phyloP scores from a whole-genome alignment of 768 basidiomycete species.

The Leccinum uliginosum region DNA sequence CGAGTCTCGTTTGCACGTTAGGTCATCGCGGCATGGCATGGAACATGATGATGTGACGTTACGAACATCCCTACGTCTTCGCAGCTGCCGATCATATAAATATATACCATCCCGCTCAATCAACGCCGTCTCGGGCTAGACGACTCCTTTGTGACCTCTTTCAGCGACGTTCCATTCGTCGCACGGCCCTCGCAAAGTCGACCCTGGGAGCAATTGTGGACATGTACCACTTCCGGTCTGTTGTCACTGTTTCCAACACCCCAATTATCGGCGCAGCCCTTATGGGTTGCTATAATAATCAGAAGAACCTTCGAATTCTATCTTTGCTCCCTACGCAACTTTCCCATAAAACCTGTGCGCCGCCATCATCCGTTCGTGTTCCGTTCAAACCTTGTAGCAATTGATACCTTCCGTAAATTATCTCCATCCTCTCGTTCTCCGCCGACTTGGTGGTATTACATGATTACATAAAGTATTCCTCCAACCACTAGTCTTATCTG shows the following conservation, averaged over 20 bases:
- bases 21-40: not conserved
- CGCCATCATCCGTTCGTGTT: conserved; percentile 1
- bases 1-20: not conserved
- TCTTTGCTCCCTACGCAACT: conserved; percentile 2
- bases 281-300: conserved; percentile 9
- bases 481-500: conserved; percentile 6
- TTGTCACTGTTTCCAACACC: not conserved
- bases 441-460: not conserved
- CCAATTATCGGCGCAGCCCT: not conserved
- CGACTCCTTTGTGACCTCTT: not conserved
- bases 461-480: not conserved
- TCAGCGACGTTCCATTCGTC: not conserved
- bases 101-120: conserved; percentile 6
- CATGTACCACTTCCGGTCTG: not conserved
- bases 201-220: not conserved
- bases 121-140: not conserved
- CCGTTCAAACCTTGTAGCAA: conserved; percentile 1
- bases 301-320: not conserved
- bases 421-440: not conserved
- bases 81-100: conserved; percentile 6
- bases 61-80: conserved; percentile 3
- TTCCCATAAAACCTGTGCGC: conserved; percentile 9
- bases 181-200: not conserved
- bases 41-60: conserved; percentile 2
- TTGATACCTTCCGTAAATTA: conserved; percentile 5